Conservation (phyloP, 768 basidiomycete species). For the Favolaschia claudopus region DNA sequence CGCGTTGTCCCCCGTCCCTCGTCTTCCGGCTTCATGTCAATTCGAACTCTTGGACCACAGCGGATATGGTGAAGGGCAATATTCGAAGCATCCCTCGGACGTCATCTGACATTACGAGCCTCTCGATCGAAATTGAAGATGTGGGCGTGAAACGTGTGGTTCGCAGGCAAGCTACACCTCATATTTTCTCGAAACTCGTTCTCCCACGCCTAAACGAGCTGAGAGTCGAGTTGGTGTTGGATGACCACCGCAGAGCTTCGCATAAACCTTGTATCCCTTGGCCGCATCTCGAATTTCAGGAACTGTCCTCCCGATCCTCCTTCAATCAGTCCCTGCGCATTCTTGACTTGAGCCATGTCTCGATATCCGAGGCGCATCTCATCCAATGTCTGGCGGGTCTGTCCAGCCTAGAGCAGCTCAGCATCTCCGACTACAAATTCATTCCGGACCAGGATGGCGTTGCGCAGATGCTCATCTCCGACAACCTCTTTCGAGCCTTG, state of each 20-base stretch:
- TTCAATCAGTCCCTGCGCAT: background rate
- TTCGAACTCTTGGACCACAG: background rate
- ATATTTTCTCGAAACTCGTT: background rate
- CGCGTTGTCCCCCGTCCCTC: background rate
- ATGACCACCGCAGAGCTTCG: background rate
- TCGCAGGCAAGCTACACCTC: background rate
- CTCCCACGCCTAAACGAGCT: background rate
- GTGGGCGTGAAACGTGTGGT: too few species aligned
- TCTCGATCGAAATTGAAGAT: background rate
- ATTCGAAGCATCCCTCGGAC: background rate
- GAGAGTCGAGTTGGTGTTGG: too few species aligned
- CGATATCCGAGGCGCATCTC: background rate
- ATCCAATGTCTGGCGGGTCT: background rate
- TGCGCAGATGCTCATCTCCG: background rate
- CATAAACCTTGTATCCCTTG: background rate
- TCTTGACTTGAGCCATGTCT: background rate
- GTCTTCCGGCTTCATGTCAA: background rate
- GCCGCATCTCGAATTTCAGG: background rate
- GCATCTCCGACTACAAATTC: background rate
- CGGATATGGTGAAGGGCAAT: background rate
- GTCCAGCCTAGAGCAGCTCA: background rate
- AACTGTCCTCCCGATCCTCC: background rate
- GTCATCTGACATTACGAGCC: background rate
- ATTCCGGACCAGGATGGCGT: background rate
- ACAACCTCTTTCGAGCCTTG: too few species aligned